Conservation (phyloP, 129 eudicot genomes). For the Heracleum sosnowskyi region DNA sequence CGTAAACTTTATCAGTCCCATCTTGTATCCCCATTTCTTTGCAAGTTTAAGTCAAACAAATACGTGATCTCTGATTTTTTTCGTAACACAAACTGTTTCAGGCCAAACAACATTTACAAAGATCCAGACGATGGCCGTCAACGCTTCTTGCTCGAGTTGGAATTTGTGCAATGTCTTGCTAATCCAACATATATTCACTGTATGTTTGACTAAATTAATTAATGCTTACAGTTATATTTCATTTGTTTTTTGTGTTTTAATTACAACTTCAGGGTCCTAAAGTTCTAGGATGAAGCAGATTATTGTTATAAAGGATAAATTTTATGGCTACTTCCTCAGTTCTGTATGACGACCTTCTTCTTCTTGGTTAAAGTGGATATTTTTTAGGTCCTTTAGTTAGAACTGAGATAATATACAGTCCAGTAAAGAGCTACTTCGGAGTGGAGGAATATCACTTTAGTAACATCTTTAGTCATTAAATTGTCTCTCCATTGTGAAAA, state of each 20-base stretch:
- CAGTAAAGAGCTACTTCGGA: background rate
- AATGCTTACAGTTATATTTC: background rate
- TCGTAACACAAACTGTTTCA: conserved; percentile 21
- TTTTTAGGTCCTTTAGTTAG: background rate
- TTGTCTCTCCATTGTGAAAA: background rate
- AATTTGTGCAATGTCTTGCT: conserved; percentile 88
- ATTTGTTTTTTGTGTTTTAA: background rate
- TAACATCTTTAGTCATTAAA: background rate
- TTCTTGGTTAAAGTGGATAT: background rate
- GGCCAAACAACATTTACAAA: conserved; percentile 66
- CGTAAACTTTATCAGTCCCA: background rate
- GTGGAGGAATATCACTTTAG: background rate
- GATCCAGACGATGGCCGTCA: conserved; percentile 98
- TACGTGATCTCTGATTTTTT: background rate
- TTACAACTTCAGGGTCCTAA: background rate
- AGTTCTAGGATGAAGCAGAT: background rate
- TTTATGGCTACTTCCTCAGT: no score
- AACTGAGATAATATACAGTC: background rate
- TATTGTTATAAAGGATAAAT: no score
- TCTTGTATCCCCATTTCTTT: background rate
- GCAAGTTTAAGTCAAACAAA: background rate
- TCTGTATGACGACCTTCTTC: background rate
- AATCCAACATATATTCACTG: conserved; percentile 96
- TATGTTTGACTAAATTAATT: conserved; percentile 18
- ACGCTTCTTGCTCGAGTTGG: conserved; percentile 87